phyloP scores from a whole-genome alignment of 1,284 basidiomycete species.

The Leccinum solheimii region DNA sequence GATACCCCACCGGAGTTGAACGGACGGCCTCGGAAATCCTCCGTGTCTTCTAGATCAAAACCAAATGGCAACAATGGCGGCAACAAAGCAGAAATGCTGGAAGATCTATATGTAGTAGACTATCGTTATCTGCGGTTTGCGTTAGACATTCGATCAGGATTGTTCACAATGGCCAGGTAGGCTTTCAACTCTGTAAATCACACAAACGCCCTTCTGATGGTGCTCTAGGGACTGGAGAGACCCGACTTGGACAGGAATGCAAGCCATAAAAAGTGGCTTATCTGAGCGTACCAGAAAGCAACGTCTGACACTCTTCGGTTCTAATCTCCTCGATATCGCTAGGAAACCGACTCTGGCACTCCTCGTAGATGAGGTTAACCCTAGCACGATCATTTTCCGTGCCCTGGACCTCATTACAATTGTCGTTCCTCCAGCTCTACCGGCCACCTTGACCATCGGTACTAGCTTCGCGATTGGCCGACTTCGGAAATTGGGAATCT shows the following conservation, averaged over 20 bases:
- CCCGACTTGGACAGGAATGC: slow-evolving; percentile 67
- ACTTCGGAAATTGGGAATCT: slow-evolving; percentile 87
- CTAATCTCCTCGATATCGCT: slow-evolving; percentile 90
- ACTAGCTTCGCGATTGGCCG: slow-evolving; percentile 94
- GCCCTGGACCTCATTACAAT: slow-evolving; percentile 98
- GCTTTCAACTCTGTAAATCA: background rate
- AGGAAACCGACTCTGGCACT: slow-evolving; percentile 83
- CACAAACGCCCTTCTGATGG: slow-evolving; percentile 6
- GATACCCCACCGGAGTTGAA: slow-evolving; percentile 24
- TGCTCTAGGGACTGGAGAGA: slow-evolving; percentile 87
- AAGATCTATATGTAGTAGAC: slow-evolving; percentile 65
- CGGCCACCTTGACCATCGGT: slow-evolving; percentile 96
- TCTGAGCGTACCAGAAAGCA: slow-evolving; percentile 57
- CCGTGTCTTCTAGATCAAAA: slow-evolving; percentile 27
- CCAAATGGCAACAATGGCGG: slow-evolving; percentile 30
- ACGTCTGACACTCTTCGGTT: slow-evolving; percentile 76
- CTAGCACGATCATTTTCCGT: slow-evolving; percentile 84
- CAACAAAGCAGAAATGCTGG: slow-evolving; percentile 40
- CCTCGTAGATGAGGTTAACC: slow-evolving; percentile 82
- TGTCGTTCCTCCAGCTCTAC: slow-evolving; percentile 96
- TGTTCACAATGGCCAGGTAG: slow-evolving; percentile 83
- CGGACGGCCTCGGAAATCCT: slow-evolving; percentile 24
- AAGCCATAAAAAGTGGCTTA: slow-evolving; percentile 67
- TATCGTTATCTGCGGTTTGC: slow-evolving; percentile 92
- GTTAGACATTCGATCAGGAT: slow-evolving; percentile 80